A percentile compares a stretch with the other conserved stretches of the same genome.
Evolutionary conservation across 2,329 filamentous ascomycete genomes (phyloP).

Genomic region (Simplicillium aogashimaense): DNA sequence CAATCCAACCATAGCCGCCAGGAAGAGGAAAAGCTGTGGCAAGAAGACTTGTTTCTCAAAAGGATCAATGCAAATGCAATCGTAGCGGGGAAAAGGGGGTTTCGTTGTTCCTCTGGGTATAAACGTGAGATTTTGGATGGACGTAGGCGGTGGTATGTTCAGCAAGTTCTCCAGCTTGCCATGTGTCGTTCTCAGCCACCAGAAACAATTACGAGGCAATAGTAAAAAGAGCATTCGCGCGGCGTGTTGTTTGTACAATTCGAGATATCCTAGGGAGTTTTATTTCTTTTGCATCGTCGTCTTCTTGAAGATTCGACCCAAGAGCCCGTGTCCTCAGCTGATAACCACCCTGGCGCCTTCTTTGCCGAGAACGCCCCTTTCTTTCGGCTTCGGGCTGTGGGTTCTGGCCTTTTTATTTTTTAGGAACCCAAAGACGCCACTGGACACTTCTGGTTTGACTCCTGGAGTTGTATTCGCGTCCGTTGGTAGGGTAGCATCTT

Average conservation of each 20-base stretch:
- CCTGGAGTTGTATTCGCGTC: constrained; percentile 49
- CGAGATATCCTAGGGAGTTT: too few species aligned
- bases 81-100: too few species aligned
- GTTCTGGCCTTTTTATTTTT: constrained; percentile 82
- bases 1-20: too few species aligned
- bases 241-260: too few species aligned
- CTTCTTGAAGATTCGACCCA: not conserved
- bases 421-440: constrained; percentile 84
- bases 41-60: not conserved
- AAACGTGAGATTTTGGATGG: too few species aligned
- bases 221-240: too few species aligned
- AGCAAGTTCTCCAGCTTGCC: too few species aligned
- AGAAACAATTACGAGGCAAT: too few species aligned
- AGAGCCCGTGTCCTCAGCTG: constrained; percentile 30
- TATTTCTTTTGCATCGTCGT: too few species aligned
- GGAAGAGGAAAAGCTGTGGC: not conserved
- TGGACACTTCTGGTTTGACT: constrained; percentile 47
- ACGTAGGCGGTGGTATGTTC: too few species aligned
- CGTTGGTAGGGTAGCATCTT: constrained; percentile 64
- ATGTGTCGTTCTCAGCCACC: too few species aligned
- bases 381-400: constrained; percentile 87
- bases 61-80: constrained; percentile 3
- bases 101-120: too few species aligned
- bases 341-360: constrained; percentile 83
- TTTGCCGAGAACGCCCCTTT: constrained; percentile 87